These are phyloP conservation scores for Phytophthora nicotianae DNA, from an alignment of 352 stramenopile species.

Conservation along the genomic window DNA sequence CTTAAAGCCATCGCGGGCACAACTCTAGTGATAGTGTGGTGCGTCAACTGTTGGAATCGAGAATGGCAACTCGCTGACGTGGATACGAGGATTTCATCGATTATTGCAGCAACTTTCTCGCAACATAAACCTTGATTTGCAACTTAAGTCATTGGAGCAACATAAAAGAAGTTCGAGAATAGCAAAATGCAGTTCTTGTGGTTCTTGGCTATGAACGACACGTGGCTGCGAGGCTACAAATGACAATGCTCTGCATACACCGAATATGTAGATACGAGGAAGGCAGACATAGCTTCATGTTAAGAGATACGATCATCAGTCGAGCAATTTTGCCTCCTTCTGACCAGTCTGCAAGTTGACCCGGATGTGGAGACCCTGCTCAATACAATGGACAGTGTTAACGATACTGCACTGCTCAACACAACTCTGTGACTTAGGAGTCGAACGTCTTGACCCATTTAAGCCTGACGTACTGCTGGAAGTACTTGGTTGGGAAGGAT, in stretches of 20 bases:
- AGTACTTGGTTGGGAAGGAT: conserved; percentile 61
- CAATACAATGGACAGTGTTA: conserved; percentile 6
- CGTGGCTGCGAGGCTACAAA: conserved; percentile 8
- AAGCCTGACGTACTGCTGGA: conserved; percentile 38
- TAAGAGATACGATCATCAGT: conserved; percentile 11
- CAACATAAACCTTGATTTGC: conserved; percentile 19
- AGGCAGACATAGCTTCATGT: background rate
- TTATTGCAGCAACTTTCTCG: conserved; percentile 1
- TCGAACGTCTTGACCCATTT: background rate
- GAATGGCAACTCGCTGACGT: conserved; percentile 24
- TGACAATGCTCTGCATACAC: background rate
- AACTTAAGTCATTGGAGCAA: conserved; percentile 10
- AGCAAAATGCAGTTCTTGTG: conserved; percentile 9
- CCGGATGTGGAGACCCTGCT: conserved; percentile 63
- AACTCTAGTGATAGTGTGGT: background rate
- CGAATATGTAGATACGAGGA: background rate
- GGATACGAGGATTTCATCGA: conserved; percentile 15
- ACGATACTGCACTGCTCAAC: background rate
- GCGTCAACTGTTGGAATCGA: conserved; percentile 20
- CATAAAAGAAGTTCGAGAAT: background rate
- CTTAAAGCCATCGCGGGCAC: conserved; percentile 11
- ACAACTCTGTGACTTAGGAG: no score
- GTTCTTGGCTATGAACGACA: conserved; percentile 10
- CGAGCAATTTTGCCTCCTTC: conserved; percentile 65
- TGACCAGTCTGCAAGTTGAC: conserved; percentile 61